Base-by-base conservation (phyloP, 345 rosid genomes). In the Salix suchowensis region DNA sequence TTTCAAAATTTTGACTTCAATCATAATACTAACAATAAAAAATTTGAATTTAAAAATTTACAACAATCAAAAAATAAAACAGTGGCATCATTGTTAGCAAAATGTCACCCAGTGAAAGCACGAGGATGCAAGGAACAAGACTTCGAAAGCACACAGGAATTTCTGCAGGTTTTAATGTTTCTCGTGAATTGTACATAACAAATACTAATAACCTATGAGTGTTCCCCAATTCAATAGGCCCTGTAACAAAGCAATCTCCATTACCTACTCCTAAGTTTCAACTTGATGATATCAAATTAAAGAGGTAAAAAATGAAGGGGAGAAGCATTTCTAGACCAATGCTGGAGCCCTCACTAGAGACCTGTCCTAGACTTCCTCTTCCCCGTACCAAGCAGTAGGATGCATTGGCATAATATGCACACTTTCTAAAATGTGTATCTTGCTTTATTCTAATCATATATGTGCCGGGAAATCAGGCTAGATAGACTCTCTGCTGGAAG, bases 91-190 rank as follows among this genome's bases (percentile, higher is more conserved):
- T 58, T 8, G 9, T n/a, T 1, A 18, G 18, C 23, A 28, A 24
- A 68, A 19, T 11, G 62, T n/a, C 26, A 55, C 13, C 9, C 14
- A 55, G 26, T 1, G 26, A 55, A 7, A 4, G 34, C 34, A 32
- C 5, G 34, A 54, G 62, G 28, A 52, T 52, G n/a, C 23, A 19
- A 52, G 19, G 36, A 65, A 5, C 23, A 16, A 58, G 23, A 58
- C 64, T 24, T 24, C 0, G 28, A 37, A n/a, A 73, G 60, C 37
- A 62, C n/a, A 15, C 11, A 69, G 67, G 67, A 69, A 68, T 81
- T 78, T 78, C 88, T 81, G 88, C 92, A 85, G 86, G 83, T 84
- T 82, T 84, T n/a, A 77, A 77, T 84, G 90, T 84, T 76, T 74
- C 40, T 78, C 73, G 40, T 81, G 78, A 81, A 81, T 78, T 64